Evolutionary conservation across 2,329 filamentous ascomycete species (phyloP), one percentile per base, ranked within the genome.

Genomic region (Xylariaceae sp.): DNA sequence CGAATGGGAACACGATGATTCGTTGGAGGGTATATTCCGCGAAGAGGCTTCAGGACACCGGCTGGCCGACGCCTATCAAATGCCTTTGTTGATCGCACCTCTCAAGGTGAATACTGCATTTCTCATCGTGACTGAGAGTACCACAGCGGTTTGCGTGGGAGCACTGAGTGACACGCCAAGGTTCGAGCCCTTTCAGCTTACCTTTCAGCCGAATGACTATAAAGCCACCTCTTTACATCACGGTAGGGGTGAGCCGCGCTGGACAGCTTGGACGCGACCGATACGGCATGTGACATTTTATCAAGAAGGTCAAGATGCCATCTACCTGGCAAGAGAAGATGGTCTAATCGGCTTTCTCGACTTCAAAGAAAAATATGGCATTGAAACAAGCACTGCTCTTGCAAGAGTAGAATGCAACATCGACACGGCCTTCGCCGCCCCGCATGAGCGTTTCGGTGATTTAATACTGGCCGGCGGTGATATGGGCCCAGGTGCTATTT

Each of bases 291-390:
- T 74, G 45, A 65, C 69, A 11, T 85, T 83, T 50, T 76, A 77
- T 39, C 33, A 19, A 17, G 8, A 32, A 40, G 73, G 69, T 15
- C 80, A 82, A 28, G 93, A 97, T 56, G 81, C 84, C 45, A 81
- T 97, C 37, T 95, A 93, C 57, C 69, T 98, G 13, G 87, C 85
- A 9, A 81, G 90, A 41, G 91, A 97, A 64, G 91, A 97, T 58
- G 93, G 93, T 3, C 70, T 83, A 37, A 74, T 96, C 9, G 77
- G 83, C 40, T 87, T 85, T 49, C 64, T 91, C 4, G 82, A 89
- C 50, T 79, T 88, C 44, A 76, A 78, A 33, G 73, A 73, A 4
- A 69, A 68, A 48, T 76, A 73, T 34, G 68, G 78, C 50, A 61
- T 83, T 39, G 71, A 74, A 38, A 70, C 73, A 31, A 69, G 74